A percentile compares a stretch with the other conserved stretches of the same genome.
phyloP scores from a whole-genome alignment of 2,329 filamentous ascomycete genomes.

The Aspergillus pseudotamarii region DNA sequence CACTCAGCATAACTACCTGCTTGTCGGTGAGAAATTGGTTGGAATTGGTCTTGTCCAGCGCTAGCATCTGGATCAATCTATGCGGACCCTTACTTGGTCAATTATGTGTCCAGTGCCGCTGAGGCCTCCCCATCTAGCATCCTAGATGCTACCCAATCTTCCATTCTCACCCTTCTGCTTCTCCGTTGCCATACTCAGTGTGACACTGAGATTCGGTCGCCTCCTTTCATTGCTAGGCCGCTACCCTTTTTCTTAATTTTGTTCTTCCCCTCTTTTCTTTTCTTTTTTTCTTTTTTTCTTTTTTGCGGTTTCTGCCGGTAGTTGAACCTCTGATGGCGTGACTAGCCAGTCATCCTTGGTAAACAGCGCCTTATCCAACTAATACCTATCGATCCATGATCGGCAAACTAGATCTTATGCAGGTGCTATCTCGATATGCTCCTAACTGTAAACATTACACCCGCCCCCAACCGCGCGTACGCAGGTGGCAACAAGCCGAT shows the following conservation, averaged over 20 bases:
- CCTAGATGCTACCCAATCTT: neutral
- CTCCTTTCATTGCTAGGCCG: neutral
- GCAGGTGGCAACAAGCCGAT: neutral
- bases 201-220: neutral
- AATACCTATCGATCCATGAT: neutral
- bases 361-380: too few relatives aligned
- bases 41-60: neutral
- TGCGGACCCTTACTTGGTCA: neutral
- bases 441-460: neutral
- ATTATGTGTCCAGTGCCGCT: neutral
- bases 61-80: neutral
- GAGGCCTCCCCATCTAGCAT: neutral
- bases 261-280: too few relatives aligned
- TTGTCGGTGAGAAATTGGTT: neutral
- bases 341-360: neutral
- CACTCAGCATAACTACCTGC: neutral
- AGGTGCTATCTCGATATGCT: neutral
- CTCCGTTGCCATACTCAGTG: neutral
- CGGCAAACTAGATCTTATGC: slow-evolving; percentile 2
- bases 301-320: neutral
- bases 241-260: too few relatives aligned
- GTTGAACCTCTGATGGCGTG: neutral
- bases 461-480: neutral
- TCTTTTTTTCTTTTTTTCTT: too few relatives aligned
- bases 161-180: neutral